Evolutionary conservation across 1,139 yeast genomes (phyloP).

Genomic region (Eremothecium gossypii): DNA sequence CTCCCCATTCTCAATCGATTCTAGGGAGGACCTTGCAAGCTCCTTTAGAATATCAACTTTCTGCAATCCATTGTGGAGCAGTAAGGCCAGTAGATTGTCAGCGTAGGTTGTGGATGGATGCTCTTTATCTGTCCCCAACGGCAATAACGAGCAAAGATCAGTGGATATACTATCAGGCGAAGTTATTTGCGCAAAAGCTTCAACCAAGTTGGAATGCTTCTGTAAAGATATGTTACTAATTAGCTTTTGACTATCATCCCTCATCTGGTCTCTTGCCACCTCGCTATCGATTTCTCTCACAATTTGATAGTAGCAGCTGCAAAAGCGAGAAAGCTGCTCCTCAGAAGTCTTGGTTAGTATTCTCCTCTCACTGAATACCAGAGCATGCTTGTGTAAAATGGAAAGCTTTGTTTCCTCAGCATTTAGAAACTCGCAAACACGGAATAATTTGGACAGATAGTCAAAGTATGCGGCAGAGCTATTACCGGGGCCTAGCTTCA

Average conservation of each 20-base stretch:
- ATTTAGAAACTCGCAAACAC: conserved; percentile 12
- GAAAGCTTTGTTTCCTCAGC: conserved; percentile 18
- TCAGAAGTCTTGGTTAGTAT: conserved; percentile 20
- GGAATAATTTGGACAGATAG: conserved; percentile 19
- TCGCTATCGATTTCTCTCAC: conserved; percentile 6
- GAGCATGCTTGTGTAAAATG: conserved; percentile 18
- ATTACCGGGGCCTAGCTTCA: conserved; percentile 45
- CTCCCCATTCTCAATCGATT: conserved; percentile 1
- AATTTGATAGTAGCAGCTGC: conserved; percentile 19
- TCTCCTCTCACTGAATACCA: conserved; percentile 16
- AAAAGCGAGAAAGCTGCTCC: conserved; percentile 18
- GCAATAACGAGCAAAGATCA: conserved; percentile 6
- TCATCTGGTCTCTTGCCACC: conserved; percentile 1
- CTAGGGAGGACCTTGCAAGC: conserved; percentile 3
- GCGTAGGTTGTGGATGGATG: conserved; percentile 3
- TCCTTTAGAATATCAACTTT: conserved; percentile 1
- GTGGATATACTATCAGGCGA: conserved; percentile 7
- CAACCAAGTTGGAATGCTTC: conserved; percentile 9
- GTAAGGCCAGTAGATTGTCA: conserved; percentile 2
- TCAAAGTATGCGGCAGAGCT: conserved; percentile 44
- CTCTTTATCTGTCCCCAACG: conserved; percentile 1
- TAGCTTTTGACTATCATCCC: conserved; percentile 11
- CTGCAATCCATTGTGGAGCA: neutral
- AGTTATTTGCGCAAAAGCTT: conserved; percentile 8
- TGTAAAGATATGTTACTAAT: conserved; percentile 11